Percentiles rank a stretch among this genome's conserved stretches.
phyloP scores from a whole-genome alignment of 176 grass and related monocot species.

The Oryza brachyantha region DNA sequence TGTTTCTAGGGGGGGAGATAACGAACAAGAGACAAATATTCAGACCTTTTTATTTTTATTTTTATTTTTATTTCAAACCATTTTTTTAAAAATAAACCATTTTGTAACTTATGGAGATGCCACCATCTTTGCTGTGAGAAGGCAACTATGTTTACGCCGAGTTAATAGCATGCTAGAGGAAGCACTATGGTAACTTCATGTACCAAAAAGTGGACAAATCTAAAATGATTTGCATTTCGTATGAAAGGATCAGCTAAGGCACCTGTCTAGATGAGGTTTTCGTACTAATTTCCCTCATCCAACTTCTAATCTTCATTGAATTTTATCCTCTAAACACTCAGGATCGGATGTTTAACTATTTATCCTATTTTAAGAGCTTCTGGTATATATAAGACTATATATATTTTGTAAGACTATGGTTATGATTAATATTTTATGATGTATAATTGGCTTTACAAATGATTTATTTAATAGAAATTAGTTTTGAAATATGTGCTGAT shows the following conservation, averaged over 20 bases:
- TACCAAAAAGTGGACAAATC: not conserved
- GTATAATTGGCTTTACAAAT: too few relatives aligned
- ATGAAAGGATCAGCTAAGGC: not conserved
- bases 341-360: too few relatives aligned
- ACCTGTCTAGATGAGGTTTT: not conserved
- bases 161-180: not conserved
- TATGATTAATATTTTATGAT: too few relatives aligned
- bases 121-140: not conserved
- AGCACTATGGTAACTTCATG: not conserved
- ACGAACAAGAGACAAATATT: not conserved
- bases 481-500: too few relatives aligned
- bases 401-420: too few relatives aligned
- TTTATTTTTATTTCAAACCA: not conserved
- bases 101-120: not conserved
- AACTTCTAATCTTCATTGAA: not conserved
- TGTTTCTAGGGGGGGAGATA: not conserved
- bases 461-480: too few relatives aligned
- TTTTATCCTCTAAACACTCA: not conserved
- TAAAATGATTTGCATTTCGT: not conserved
- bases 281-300: not conserved
- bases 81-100: not conserved
- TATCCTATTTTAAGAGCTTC: too few relatives aligned
- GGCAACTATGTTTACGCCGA: not conserved
- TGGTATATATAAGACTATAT: too few relatives aligned
- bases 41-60: too few relatives aligned